Conservation (phyloP, 345 rosid species). For the Rhizophora apiculata region DNA sequence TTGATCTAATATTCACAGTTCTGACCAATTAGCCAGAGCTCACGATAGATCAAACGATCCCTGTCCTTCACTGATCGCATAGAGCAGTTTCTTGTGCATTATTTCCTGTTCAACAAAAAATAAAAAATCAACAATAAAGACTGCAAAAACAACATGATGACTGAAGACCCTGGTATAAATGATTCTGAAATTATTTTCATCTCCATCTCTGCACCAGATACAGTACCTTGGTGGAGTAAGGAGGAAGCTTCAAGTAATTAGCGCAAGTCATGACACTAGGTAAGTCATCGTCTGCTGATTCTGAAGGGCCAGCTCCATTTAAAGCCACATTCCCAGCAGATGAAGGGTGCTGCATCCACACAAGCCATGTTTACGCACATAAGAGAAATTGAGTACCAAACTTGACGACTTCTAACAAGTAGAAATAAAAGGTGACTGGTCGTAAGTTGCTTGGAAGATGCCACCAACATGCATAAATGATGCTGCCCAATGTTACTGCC, state of each 20-base stretch:
- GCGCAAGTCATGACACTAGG: conserved; percentile 99
- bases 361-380: neutral
- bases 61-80: conserved; percentile 94
- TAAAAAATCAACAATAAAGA: conserved; percentile 5
- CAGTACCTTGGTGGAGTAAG: conserved; percentile 89
- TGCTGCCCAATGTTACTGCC: neutral
- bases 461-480: neutral
- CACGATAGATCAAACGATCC: conserved; percentile 96
- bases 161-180: neutral
- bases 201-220: neutral
- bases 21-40: conserved; percentile 30
- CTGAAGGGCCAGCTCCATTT: conserved; percentile 65
- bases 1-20: conserved; percentile 27
- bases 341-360: conserved; percentile 70
- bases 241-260: conserved; percentile 98
- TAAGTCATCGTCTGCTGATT: conserved; percentile 91
- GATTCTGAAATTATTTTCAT: neutral
- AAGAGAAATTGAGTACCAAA: neutral
- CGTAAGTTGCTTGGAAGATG: neutral
- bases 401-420: neutral
- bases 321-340: conserved; percentile 52
- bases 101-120: conserved; percentile 64
- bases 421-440: neutral
- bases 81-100: conserved; percentile 84
- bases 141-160: neutral